Base-by-base conservation (phyloP, 2,329 filamentous ascomycete genomes). In the Arthrocladium fulminans region DNA sequence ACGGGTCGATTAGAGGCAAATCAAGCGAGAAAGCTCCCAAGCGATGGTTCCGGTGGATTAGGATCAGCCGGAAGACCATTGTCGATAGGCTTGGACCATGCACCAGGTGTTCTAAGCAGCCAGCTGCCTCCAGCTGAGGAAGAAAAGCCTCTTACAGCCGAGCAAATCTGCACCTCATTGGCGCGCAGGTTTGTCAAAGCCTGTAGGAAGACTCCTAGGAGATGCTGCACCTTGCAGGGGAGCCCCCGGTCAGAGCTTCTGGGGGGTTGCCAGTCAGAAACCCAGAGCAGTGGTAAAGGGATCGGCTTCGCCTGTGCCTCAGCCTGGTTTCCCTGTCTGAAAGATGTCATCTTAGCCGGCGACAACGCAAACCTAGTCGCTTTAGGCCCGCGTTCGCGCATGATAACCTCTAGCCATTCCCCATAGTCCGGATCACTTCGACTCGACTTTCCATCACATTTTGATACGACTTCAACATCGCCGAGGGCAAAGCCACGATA, bases 401-500 rank as follows among this genome's bases (percentile, higher is more conserved):
- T 15, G n/a, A 39, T 47, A 38, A 47, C 44, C 44, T 47, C 44
- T 38, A 34, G 29, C 29, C 23, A 10, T 3, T 47, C 22, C 34
- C 44, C 44, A 47, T 47, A 27, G n/a, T 38, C 32, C 32, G n/a
- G 19, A 13, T 32, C 23, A 34, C 44, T 38, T 47, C 44, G 44
- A 47, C 44, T 47, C 44, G 44, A 47, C 44, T 27, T 47, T 38
- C 44, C 43, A 19, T 27, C n/a, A n/a, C n/a, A n/a, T n/a, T n/a
- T n/a, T n/a, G n/a, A n/a, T n/a, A n/a, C n/a, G n/a, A n/a, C n/a
- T n/a, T n/a, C n/a, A n/a, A 22, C 19, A 22, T 22, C 17, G 37
- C 37, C 6, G 37, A 22, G 10, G 7, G 6, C n/a, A 20, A 10
- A 20, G 17, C 3, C 9, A 40, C 10, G 37, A 20, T 29, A 29